phyloP scores from a whole-genome alignment of 805 yeast genomes.

The Starmerella kuoi region DNA sequence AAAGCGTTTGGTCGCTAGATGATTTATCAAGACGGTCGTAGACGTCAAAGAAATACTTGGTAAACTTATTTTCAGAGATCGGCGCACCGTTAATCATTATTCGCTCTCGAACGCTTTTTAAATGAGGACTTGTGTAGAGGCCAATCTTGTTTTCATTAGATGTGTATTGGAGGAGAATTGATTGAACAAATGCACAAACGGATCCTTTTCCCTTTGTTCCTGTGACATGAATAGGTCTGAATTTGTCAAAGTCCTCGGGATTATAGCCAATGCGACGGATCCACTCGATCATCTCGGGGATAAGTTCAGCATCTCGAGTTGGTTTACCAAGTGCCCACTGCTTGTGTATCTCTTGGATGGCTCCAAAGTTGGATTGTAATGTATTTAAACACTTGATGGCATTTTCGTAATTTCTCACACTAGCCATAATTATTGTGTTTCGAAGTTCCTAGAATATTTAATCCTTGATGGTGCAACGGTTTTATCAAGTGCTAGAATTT shows the following conservation, averaged over 20 bases:
- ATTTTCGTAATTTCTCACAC: slow-evolving; percentile 35
- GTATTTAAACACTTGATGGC: slow-evolving; percentile 78
- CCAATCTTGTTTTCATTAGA: slow-evolving; percentile 50
- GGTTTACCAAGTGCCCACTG: slow-evolving; percentile 42
- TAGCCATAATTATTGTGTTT: too few species aligned
- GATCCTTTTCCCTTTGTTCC: slow-evolving; percentile 99
- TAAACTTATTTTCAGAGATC: slow-evolving; percentile 63
- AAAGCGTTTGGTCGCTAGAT: slow-evolving; percentile 40
- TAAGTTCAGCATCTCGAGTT: slow-evolving; percentile 44
- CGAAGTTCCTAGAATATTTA: not conserved
- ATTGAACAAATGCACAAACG: slow-evolving; percentile 85
- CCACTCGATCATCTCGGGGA: slow-evolving; percentile 82
- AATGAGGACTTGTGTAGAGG: slow-evolving; percentile 91
- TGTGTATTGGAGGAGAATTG: slow-evolving; percentile 56
- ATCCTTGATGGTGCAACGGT: too few species aligned
- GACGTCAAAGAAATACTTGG: slow-evolving; percentile 84
- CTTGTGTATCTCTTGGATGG: slow-evolving; percentile 68
- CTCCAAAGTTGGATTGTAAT: slow-evolving; percentile 81
- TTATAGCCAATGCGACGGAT: slow-evolving; percentile 54
- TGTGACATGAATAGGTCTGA: slow-evolving; percentile 82
- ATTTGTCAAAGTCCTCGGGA: slow-evolving; percentile 52
- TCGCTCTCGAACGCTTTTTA: slow-evolving; percentile 84
- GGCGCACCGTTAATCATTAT: slow-evolving; percentile 81
- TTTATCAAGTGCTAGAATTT: too few species aligned
- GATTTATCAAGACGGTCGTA: slow-evolving; percentile 69